Conservation (phyloP, 495 filamentous ascomycete species). For the Penicillium egyptiacum region DNA sequence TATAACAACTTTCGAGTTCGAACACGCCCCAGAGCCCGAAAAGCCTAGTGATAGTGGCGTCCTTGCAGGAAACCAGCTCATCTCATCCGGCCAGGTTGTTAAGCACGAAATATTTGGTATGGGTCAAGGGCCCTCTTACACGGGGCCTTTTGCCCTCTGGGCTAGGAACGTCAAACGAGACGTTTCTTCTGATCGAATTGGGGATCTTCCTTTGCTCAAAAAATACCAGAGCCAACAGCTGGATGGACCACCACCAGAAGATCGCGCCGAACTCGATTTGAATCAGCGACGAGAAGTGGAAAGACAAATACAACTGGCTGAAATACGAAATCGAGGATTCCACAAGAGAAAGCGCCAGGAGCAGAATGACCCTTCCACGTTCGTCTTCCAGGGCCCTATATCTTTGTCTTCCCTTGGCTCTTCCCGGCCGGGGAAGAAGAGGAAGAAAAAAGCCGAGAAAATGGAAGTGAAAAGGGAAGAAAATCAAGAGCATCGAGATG, state of each 20-base stretch:
- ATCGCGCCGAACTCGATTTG: constrained; percentile 26
- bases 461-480: background rate
- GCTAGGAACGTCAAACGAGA: constrained; percentile 30
- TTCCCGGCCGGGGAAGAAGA: background rate
- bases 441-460: background rate
- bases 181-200: constrained; percentile 16
- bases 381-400: background rate
- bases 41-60: constrained; percentile 27
- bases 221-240: constrained; percentile 34
- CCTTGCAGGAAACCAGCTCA: constrained; percentile 25
- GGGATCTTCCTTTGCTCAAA: constrained; percentile 20
- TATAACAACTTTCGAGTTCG: constrained; percentile 21
- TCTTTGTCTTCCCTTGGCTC: background rate
- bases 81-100: constrained; percentile 39
- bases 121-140: constrained; percentile 46
- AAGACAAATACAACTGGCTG: constrained; percentile 24
- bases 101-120: constrained; percentile 45
- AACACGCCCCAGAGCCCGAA: constrained; percentile 20
- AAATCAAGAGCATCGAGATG: background rate
- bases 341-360: constrained; percentile 1
- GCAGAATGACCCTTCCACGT: background rate
- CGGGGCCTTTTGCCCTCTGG: constrained; percentile 47
- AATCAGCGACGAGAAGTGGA: constrained; percentile 20
- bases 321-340: constrained; percentile 29
- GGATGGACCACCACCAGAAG: constrained; percentile 20